phyloP scores from a whole-genome alignment of 2,329 filamentous ascomycete genomes.

The Eutypa lata region DNA sequence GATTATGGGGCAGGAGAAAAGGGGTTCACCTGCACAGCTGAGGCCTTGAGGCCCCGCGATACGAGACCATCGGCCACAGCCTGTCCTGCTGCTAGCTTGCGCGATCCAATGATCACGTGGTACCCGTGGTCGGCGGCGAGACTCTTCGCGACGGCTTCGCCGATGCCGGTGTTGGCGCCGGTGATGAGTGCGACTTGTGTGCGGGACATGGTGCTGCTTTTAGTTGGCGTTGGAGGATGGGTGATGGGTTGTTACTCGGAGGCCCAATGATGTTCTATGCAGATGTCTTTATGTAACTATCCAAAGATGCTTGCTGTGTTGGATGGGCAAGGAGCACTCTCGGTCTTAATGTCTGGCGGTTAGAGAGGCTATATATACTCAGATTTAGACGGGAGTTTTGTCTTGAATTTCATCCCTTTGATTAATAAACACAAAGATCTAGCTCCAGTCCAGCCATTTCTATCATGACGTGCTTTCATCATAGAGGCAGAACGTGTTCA shows the following conservation, averaged over 20 bases:
- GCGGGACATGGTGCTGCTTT: neutral
- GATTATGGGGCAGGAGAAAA: no score
- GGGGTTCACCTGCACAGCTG: constrained; percentile 8
- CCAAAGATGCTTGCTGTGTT: no score
- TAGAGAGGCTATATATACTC: no score
- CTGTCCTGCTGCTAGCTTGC: constrained; percentile 2
- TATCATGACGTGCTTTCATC: no score
- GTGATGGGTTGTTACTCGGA: neutral
- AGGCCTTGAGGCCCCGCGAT: neutral
- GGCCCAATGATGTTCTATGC: neutral
- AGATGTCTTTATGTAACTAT: no score
- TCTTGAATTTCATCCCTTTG: no score
- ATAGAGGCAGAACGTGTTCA: no score
- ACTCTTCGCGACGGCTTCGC: constrained; percentile 2
- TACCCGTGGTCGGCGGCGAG: constrained; percentile 7
- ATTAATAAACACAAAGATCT: no score
- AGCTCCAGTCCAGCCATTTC: no score
- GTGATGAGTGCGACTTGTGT: constrained; percentile 7
- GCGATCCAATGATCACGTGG: constrained; percentile 8
- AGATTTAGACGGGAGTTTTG: no score
- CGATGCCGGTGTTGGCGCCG: constrained; percentile 7
- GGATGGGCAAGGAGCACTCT: no score
- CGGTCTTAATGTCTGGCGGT: no score
- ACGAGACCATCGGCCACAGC: neutral
- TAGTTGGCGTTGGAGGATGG: neutral